These are phyloP conservation scores for Pyrus bretschneideri DNA, from an alignment of 306 rosid genomes.

Conservation along the genomic window DNA sequence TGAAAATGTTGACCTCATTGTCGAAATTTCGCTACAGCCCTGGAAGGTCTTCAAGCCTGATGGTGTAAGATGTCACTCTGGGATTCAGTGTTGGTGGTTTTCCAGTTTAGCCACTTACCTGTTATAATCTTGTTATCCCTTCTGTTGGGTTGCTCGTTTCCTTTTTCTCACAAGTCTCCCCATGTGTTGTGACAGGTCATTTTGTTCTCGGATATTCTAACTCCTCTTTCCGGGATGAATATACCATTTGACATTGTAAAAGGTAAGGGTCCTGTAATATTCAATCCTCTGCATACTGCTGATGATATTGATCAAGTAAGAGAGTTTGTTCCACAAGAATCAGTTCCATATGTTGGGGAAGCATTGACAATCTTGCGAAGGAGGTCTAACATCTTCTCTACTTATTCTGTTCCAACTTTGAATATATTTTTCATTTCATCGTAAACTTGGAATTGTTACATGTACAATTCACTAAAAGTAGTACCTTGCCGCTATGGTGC, in stretches of 20 bases:
- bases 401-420: conserved; percentile 6
- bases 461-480: not conserved
- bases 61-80: conserved; percentile 52
- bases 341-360: conserved; percentile 96
- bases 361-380: conserved; percentile 71
- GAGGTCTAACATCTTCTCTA: conserved; percentile 46
- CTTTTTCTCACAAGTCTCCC: conserved; percentile 2
- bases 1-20: conserved; percentile 90
- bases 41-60: conserved; percentile 97
- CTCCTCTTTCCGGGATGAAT: conserved; percentile 98
- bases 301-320: conserved; percentile 69
- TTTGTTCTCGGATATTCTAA: conserved; percentile 91
- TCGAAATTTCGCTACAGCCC: conserved; percentile 86
- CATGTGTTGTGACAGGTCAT: conserved; percentile 57
- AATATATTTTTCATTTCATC: not conserved
- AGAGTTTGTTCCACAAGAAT: conserved; percentile 88
- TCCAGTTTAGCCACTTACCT: not conserved
- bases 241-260: conserved; percentile 96
- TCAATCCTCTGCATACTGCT: conserved; percentile 53
- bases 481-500: not conserved
- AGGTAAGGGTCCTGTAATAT: conserved; percentile 92
- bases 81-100: not conserved
- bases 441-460: not conserved
- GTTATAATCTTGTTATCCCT: not conserved
- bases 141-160: conserved; percentile 1